Base-by-base conservation (phyloP, 2,329 filamentous ascomycete species). In the Ophiocordyceps robertsii region DNA sequence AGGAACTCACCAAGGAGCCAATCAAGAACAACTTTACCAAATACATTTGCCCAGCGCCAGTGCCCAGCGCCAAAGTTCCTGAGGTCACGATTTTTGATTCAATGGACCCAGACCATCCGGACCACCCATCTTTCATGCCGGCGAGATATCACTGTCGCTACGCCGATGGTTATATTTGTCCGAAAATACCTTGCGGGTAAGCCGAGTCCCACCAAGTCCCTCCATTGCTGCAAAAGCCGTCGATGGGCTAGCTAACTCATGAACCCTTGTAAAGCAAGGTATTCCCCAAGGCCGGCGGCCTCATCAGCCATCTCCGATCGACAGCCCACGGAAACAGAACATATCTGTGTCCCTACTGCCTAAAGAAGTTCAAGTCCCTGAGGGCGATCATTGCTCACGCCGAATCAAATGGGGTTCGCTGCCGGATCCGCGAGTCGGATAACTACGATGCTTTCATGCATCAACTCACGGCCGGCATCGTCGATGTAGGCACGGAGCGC, bases 131-230 rank as follows among this genome's bases (percentile, higher is more conserved):
- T 10, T 80, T 73, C 56, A 64, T 70, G 36, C 56, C 64, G 1
- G 56, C 62, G 2, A 57, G 59, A 6, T 80, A 77, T 60, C 67
- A 54, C 43, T 59, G 69, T 35, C 41, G 56, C 0, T 55, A 66
- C 29, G 58, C 63, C 1, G 53, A 59, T 38, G 63, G 60, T 39
- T 82, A 67, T 58, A 62, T 57, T 42, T 82, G 78, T 43, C 77
- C 77, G 0, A 66, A 72, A 43, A 47, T 49, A 1, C 49, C 55
- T 3, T 82, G 78, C 67, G 58, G 61, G 67, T 74, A 61, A 62
- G 65, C 57, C 10, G n/a, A 27, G 6, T 9, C 11, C 12, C 6
- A 36, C 6, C 4, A 3, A 17, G 1, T 14, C n/a, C 17, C n/a
- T 10, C 2, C 14, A 7, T 17, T 12, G 7, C 10, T 14, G 16